Evolutionary conservation across 2,329 filamentous ascomycete genomes (phyloP).

Genomic region (Bipolaris oryzae): DNA sequence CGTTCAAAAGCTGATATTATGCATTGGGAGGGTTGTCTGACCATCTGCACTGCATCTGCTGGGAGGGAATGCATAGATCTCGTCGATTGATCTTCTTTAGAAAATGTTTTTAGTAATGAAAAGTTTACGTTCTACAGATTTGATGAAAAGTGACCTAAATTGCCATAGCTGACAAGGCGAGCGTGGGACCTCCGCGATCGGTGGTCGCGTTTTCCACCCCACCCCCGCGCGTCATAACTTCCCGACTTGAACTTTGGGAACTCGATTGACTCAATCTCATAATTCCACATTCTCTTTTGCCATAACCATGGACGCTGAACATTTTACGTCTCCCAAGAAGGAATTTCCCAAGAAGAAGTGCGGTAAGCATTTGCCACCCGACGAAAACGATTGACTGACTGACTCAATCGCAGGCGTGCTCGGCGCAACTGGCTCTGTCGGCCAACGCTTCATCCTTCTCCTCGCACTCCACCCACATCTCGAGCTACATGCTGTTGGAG

Average conservation of each 20-base stretch:
- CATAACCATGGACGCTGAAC: constrained; percentile 51
- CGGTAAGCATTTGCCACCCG: constrained; percentile 55
- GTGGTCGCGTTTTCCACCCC: constrained; percentile 30
- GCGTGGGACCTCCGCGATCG: constrained; percentile 31
- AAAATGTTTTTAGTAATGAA: background rate
- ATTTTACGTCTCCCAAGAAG: constrained; percentile 48
- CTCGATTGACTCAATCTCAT: constrained; percentile 30
- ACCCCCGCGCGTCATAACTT: constrained; percentile 31
- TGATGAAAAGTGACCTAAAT: background rate
- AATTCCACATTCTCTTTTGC: constrained; percentile 18
- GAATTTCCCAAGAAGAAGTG: constrained; percentile 60
- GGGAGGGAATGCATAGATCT: constrained; percentile 7
- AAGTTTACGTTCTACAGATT: background rate
- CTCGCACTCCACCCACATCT: constrained; percentile 88
- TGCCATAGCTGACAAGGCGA: background rate
- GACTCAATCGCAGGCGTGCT: constrained; percentile 64
- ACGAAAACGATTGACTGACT: constrained; percentile 8
- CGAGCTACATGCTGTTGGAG: constrained; percentile 84
- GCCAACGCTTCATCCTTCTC: constrained; percentile 92
- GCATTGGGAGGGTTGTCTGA: constrained; percentile 32
- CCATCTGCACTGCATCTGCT: constrained; percentile 17
- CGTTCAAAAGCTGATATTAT: constrained; percentile 2
- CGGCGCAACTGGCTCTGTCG: constrained; percentile 91
- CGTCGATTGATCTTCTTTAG: background rate
- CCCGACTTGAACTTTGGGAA: constrained; percentile 26